Conservation (phyloP, 1,139 yeast genomes). For the Geotrichum restrictum region DNA sequence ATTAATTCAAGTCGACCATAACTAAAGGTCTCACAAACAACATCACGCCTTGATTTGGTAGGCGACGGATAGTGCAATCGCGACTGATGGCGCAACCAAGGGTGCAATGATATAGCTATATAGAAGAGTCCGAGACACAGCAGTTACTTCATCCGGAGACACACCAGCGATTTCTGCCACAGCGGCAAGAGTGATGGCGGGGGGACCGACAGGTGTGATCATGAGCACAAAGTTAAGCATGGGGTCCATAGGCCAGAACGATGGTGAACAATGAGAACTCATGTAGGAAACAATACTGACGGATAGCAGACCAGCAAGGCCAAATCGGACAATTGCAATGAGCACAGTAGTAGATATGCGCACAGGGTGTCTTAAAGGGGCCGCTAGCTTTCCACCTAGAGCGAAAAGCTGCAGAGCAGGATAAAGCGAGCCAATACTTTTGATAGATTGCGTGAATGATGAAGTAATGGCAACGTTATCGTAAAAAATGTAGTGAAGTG, state of each 20-base stretch:
- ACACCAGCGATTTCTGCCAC: slow-evolving; percentile 29
- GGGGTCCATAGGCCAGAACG: slow-evolving; percentile 26
- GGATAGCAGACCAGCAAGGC: slow-evolving; percentile 22
- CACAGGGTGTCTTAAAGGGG: slow-evolving; percentile 23
- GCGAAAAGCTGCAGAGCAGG: slow-evolving; percentile 29
- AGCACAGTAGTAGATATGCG: slow-evolving; percentile 20
- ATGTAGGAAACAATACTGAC: slow-evolving; percentile 22
- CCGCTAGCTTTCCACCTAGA: slow-evolving; percentile 26
- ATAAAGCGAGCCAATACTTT: slow-evolving; percentile 26
- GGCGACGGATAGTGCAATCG: slow-evolving; percentile 23
- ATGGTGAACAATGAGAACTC: slow-evolving; percentile 15
- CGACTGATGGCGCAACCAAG: slow-evolving; percentile 27
- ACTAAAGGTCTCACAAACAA: too few species aligned
- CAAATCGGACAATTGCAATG: slow-evolving; percentile 22
- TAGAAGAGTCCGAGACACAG: slow-evolving; percentile 25
- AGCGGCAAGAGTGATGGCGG: slow-evolving; percentile 29
- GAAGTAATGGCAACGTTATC: slow-evolving; percentile 21
- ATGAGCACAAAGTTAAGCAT: slow-evolving; percentile 27
- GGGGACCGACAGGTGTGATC: slow-evolving; percentile 28
- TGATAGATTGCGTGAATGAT: slow-evolving; percentile 26
- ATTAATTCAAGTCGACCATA: too few species aligned
- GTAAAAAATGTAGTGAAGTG: slow-evolving; percentile 25
- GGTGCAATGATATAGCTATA: slow-evolving; percentile 26
- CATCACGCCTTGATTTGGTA: slow-evolving; percentile 11
- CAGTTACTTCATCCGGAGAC: slow-evolving; percentile 23